phyloP scores from a whole-genome alignment of 257 asterid genomes.

The Cordia subcordata region DNA sequence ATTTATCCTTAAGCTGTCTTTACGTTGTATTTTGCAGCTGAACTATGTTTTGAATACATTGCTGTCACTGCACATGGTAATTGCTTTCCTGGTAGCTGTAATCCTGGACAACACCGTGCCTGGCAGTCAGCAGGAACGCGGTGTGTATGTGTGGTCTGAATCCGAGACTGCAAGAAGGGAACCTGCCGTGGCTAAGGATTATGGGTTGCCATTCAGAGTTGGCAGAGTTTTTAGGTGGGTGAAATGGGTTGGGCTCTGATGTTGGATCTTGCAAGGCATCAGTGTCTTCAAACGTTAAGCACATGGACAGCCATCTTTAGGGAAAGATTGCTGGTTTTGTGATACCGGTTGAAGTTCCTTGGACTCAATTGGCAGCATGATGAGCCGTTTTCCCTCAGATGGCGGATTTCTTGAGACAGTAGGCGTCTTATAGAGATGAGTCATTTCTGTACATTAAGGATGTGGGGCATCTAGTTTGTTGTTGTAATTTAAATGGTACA shows the following conservation, averaged over 20 bases:
- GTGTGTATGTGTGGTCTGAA: slow-evolving; percentile 90
- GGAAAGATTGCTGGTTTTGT: not conserved
- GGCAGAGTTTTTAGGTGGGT: slow-evolving; percentile 90
- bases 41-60: slow-evolving; percentile 74
- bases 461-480: not conserved
- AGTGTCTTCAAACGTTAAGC: not conserved
- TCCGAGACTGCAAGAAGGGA: slow-evolving; percentile 89
- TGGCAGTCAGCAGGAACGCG: slow-evolving; percentile 88
- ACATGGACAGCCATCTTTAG: slow-evolving; percentile 1
- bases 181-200: slow-evolving; percentile 81
- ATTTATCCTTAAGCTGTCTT: not conserved
- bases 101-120: slow-evolving; percentile 91
- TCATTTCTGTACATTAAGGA: not conserved
- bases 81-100: slow-evolving; percentile 75
- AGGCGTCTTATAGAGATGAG: not conserved
- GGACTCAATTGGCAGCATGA: not conserved
- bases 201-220: slow-evolving; percentile 78
- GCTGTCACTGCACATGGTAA: slow-evolving; percentile 87
- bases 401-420: too few species aligned
- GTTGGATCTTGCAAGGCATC: too few species aligned
- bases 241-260: slow-evolving; percentile 86
- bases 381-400: not conserved
- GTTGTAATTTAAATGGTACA: not conserved
- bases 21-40: slow-evolving; percentile 42
- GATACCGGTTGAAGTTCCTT: not conserved